Evolutionary conservation across 75 land plant species (phyloP), one percentile per base, ranked within the genome.

Genomic region (Selaginella tamariscina): DNA sequence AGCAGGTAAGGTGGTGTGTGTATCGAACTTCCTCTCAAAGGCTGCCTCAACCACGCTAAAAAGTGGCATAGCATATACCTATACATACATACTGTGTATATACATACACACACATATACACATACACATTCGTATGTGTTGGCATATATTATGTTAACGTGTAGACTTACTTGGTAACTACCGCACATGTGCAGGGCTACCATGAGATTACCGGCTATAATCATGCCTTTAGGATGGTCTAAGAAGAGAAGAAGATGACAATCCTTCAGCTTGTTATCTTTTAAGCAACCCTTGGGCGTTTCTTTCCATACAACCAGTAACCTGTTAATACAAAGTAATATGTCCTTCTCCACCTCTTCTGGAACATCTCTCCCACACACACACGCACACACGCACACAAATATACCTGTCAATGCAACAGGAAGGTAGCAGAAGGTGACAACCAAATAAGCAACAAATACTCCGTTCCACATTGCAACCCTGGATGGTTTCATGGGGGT

Each of bases 281-380:
- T 11, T 11, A 49, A 11, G 18, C 54, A 49, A 49, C 20, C 54
- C 54, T 11, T 11, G 54, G 11, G 54, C 54, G 11, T 49, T 11
- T 49, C 54, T 11, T n/a, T n/a, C 62, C 62, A n/a, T 59, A 59
- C 9, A 26, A 21, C 62, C 62, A n/a, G 62, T 59, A 59, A n/a
- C n/a, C n/a, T n/a, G n/a, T n/a, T n/a, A n/a, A n/a, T n/a, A n/a
- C n/a, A n/a, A n/a, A n/a, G n/a, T n/a, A n/a, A n/a, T n/a, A n/a
- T n/a, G n/a, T n/a, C n/a, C n/a, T n/a, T n/a, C n/a, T n/a, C n/a
- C n/a, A n/a, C n/a, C n/a, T n/a, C n/a, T n/a, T n/a, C n/a, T n/a
- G n/a, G n/a, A n/a, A n/a, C n/a, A n/a, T n/a, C n/a, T n/a, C n/a
- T n/a, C n/a, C n/a, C n/a, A n/a, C n/a, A n/a, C n/a, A n/a, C n/a